Evolutionary conservation across 768 basidiomycete species (phyloP).

Genomic region (Stropharia rugosoannulata): DNA sequence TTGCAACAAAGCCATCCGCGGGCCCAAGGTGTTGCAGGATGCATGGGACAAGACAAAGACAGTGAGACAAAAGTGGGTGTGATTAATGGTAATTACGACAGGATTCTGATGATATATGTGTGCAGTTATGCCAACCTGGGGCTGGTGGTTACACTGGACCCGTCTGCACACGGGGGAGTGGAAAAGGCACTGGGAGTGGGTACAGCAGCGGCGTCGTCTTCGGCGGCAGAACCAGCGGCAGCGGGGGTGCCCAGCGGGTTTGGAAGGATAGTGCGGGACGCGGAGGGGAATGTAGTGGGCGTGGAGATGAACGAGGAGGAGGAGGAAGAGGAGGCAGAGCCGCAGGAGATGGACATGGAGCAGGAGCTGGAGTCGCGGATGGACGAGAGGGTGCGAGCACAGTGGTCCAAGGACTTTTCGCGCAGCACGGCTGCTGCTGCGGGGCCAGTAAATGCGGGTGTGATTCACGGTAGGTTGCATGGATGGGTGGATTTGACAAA

Average conservation of each 20-base stretch:
- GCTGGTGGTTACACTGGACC: constrained; percentile 67
- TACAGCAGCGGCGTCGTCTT: constrained; percentile 9
- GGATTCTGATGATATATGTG: background rate
- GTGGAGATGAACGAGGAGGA: constrained; percentile 65
- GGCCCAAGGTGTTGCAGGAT: constrained; percentile 77
- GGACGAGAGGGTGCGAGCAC: constrained; percentile 22
- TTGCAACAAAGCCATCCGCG: constrained; percentile 60
- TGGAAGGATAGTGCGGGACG: constrained; percentile 83
- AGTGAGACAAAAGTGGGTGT: constrained; percentile 83
- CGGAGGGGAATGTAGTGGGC: constrained; percentile 68
- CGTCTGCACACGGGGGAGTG: constrained; percentile 64
- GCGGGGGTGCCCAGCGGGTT: constrained; percentile 64
- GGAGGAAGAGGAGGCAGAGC: constrained; percentile 27
- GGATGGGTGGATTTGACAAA: background rate
- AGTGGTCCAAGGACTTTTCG: constrained; percentile 41
- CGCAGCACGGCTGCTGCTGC: constrained; percentile 17
- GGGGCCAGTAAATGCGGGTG: constrained; percentile 10
- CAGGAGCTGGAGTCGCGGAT: constrained; percentile 25
- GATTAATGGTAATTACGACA: background rate
- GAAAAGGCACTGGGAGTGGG: constrained; percentile 40
- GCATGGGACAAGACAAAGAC: constrained; percentile 90
- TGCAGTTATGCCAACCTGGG: constrained; percentile 76
- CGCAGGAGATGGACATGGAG: constrained; percentile 34
- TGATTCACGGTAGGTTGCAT: constrained; percentile 27
- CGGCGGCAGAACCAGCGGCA: constrained; percentile 15